Conservation (phyloP, 2,329 filamentous ascomycete species). For the Aspergillus arachidicola region DNA sequence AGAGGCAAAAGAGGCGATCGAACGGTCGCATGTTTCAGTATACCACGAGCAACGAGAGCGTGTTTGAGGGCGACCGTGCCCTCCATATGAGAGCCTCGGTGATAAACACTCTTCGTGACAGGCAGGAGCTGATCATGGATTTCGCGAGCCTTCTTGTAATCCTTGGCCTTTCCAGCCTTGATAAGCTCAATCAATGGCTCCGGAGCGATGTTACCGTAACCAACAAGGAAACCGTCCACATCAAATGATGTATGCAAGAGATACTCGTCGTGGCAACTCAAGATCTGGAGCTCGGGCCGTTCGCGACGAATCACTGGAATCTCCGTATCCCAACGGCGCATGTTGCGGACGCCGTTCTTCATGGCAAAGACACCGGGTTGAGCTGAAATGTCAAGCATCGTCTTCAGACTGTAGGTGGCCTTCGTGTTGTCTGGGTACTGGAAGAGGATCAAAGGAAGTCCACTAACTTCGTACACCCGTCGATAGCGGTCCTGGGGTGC, state of each 20-base stretch:
- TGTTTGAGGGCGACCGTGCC: conserved; percentile 57
- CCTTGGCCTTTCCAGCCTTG: conserved; percentile 52
- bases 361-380: conserved; percentile 58
- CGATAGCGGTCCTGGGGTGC: conserved; percentile 57
- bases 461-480: conserved; percentile 53
- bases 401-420: conserved; percentile 55
- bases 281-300: conserved; percentile 53
- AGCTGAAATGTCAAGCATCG: conserved; percentile 56
- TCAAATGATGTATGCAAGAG: conserved; percentile 56
- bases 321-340: conserved; percentile 60
- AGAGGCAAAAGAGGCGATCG: conserved; percentile 50
- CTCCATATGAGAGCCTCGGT: conserved; percentile 59
- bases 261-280: conserved; percentile 58
- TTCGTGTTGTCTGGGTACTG: conserved; percentile 59
- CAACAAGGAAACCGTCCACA: conserved; percentile 58
- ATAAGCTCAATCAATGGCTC: conserved; percentile 55
- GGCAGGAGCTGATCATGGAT: conserved; percentile 56
- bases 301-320: conserved; percentile 56
- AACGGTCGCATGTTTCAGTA: conserved; percentile 54
- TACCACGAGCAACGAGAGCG: conserved; percentile 54
- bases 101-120: conserved; percentile 57
- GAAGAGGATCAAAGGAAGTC: conserved; percentile 56
- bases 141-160: conserved; percentile 52
- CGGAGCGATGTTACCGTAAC: conserved; percentile 57
- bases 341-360: conserved; percentile 61